Base-by-base conservation (phyloP, 2,329 filamentous ascomycete species). In the Neonectria magnoliae region DNA sequence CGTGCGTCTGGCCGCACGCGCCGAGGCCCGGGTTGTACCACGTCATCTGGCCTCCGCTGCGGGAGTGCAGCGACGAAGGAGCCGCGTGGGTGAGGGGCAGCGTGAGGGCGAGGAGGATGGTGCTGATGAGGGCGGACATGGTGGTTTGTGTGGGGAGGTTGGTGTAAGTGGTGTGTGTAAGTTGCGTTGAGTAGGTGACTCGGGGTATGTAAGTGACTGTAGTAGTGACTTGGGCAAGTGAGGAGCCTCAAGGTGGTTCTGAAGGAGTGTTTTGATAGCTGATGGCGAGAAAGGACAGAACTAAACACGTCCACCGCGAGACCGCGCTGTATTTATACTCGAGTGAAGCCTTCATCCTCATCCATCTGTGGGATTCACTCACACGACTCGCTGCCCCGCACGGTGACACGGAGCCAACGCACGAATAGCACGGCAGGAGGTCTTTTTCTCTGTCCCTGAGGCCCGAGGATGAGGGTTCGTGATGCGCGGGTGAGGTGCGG, bases 11-110 rank as follows among this genome's bases (percentile, higher is more conserved):
- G 5, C 92, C 92, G 75, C 93, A 95, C 0, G 91, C 89, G 13
- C 92, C 92, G 4, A 93, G 82, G 4, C 78, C 82, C 0, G 90
- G 87, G 18, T 81, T 80, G 76, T 91, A 94, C 80, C 89, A 94
- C 42, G 71, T 75, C 55, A 72, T 58, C 4, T 65, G 51, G 42
- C 71, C 72, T 3, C 45, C n/a, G 22, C 14, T 31, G 52, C 53
- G 64, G n/a, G 48, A 7, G 36, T 36, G 42, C n/a, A 45, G 16
- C 53, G 65, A 25, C 25, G 55, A 42, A 6, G 71, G 69, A 2
- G 67, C 61, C 31, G 72, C 68, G 59, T 63, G 20, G 57, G 62
- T 53, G 38, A 69, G 50, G 53, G 72, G 63, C 33, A 73, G 68
- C 20, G 66, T 64, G 31, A 72, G 56, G 29, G 67, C 66, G 31